phyloP scores from a whole-genome alignment of 495 filamentous ascomycete species.

The Annulohypoxylon stygium region DNA sequence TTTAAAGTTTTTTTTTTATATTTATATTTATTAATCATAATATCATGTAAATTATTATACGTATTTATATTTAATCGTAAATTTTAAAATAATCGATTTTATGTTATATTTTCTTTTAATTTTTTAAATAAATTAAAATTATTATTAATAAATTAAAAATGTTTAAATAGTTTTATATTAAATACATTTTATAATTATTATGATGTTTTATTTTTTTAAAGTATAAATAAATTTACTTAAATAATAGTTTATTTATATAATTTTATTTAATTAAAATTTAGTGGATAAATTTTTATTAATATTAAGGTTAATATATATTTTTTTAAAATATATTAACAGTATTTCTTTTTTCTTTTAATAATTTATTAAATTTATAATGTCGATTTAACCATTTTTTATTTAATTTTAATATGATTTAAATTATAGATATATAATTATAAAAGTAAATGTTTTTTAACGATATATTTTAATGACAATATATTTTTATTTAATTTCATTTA shows the following conservation, averaged over 20 bases:
- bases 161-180: not conserved
- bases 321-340: constrained; percentile 19
- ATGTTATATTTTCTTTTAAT: not conserved
- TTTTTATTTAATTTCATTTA: constrained; percentile 11
- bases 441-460: too few species aligned
- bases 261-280: constrained; percentile 56
- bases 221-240: constrained; percentile 77
- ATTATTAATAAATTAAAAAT: constrained; percentile 52
- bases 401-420: constrained; percentile 14
- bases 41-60: too few species aligned
- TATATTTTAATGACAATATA: too few species aligned
- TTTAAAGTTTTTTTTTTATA: too few species aligned
- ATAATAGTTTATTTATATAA: constrained; percentile 65
- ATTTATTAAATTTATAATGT: constrained; percentile 1
- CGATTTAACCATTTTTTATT: not conserved
- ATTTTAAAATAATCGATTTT: not conserved
- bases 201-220: constrained; percentile 56
- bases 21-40: too few species aligned
- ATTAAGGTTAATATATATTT: constrained; percentile 1
- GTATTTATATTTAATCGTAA: not conserved
- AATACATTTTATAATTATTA: constrained; percentile 68
- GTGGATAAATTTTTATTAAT: constrained; percentile 8
- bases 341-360: not conserved
- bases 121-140: constrained; percentile 11
- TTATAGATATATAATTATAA: too few species aligned